Conservation (phyloP, 805 yeast genomes). For the Candida broadrunensis region DNA sequence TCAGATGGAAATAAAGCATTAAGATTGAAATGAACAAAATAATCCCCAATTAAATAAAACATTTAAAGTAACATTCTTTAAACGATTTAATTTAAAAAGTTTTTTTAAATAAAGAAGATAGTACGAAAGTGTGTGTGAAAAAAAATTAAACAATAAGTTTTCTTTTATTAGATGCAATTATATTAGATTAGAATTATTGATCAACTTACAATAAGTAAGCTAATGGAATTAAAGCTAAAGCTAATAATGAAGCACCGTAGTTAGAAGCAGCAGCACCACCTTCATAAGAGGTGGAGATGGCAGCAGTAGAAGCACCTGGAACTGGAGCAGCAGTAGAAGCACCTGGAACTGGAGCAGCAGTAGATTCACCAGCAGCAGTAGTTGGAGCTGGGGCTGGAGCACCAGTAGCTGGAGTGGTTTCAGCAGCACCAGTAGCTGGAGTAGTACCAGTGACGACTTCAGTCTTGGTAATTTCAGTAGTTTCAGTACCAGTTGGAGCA, state of each 20-base stretch:
- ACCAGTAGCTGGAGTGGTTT: slow-evolving; percentile 8
- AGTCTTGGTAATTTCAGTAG: slow-evolving; percentile 6
- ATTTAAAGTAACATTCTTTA: too few relatives aligned
- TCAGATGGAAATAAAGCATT: too few relatives aligned
- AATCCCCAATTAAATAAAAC: too few relatives aligned
- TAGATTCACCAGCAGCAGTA: slow-evolving; percentile 9
- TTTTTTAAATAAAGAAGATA: too few relatives aligned
- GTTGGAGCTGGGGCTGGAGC: slow-evolving; percentile 10
- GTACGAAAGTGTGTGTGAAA: too few relatives aligned
- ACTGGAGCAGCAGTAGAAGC: slow-evolving; percentile 10
- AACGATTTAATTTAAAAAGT: too few relatives aligned
- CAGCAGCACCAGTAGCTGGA: slow-evolving; percentile 8
- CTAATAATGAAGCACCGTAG: slow-evolving; percentile 20
- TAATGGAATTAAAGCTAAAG: slow-evolving; percentile 26
- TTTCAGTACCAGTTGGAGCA: slow-evolving; percentile 6
- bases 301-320: slow-evolving; percentile 10
- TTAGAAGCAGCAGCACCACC: slow-evolving; percentile 12
- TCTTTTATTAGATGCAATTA: neutral
- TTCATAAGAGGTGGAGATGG: slow-evolving; percentile 9
- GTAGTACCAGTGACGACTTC: slow-evolving; percentile 10
- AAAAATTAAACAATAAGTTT: neutral
- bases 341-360: slow-evolving; percentile 10
- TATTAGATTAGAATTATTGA: neutral
- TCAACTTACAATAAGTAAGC: slow-evolving; percentile 28
- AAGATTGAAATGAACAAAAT: too few relatives aligned